Conservation (phyloP, 225 moss, liverwort and hornwort genomes). For the Physcomitrellopsis africana region DNA sequence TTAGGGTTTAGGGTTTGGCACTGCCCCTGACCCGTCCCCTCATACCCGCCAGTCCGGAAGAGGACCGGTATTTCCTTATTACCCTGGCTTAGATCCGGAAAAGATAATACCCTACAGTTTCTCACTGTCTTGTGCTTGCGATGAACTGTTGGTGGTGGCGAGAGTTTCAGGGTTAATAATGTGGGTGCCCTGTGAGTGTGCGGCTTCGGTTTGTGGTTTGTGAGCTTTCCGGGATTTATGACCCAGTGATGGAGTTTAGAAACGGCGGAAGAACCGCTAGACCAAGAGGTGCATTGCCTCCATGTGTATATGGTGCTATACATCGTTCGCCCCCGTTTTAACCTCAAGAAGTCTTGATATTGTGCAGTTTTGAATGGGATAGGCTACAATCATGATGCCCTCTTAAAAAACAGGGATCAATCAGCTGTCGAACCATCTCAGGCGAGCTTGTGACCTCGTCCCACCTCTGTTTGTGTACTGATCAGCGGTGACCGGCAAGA, state of each 20-base stretch:
- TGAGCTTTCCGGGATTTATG: neutral
- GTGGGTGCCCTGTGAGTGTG: too few species aligned
- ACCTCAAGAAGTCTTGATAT: slow-evolving; percentile 33
- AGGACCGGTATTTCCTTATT: neutral
- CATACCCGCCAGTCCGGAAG: neutral
- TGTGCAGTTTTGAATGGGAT: neutral
- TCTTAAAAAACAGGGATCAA: slow-evolving; percentile 62
- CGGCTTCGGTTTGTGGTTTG: too few species aligned
- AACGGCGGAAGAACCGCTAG: slow-evolving; percentile 33
- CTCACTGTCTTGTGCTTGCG: too few species aligned
- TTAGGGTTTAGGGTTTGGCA: slow-evolving; percentile 37
- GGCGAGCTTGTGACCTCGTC: slow-evolving; percentile 61
- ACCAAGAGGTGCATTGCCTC: slow-evolving; percentile 28
- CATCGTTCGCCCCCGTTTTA: slow-evolving; percentile 33
- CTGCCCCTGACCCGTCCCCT: neutral
- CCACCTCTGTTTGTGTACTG: slow-evolving; percentile 85
- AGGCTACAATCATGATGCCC: neutral
- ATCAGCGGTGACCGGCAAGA: slow-evolving; percentile 85
- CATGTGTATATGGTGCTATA: slow-evolving; percentile 28
- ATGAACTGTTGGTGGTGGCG: neutral
- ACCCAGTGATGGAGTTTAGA: slow-evolving; percentile 6
- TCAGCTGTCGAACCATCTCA: slow-evolving; percentile 71
- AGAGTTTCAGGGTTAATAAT: too few species aligned
- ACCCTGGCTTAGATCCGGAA: too few species aligned
- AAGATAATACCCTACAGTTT: too few species aligned